Evolutionary conservation across 2,329 filamentous ascomycete species (phyloP).

Genomic region (Xylariomycetidae sp.): DNA sequence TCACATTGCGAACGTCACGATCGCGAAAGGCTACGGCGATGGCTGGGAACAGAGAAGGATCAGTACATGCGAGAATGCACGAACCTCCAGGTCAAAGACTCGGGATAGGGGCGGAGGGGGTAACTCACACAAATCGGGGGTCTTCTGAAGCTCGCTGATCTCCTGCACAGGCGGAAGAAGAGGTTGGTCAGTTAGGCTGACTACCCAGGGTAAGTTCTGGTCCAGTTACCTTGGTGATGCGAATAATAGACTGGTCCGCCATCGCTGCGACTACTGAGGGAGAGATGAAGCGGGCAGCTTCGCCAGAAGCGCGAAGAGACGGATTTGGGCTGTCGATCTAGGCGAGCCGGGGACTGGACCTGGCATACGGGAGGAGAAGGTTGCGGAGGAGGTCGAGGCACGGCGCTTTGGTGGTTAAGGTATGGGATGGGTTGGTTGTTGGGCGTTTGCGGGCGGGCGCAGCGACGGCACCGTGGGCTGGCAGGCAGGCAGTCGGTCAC

Average conservation of each 20-base stretch:
- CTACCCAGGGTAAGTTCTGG: conserved; percentile 18
- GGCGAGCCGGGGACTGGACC: background rate
- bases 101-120: background rate
- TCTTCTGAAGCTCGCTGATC: conserved; percentile 77
- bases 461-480: too few species aligned
- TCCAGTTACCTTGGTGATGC: conserved; percentile 61
- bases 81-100: conserved; percentile 17
- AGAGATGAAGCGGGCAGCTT: conserved; percentile 6
- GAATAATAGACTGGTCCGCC: conserved; percentile 82
- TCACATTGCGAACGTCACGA: conserved; percentile 80
- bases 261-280: conserved; percentile 35
- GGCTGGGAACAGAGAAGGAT: conserved; percentile 40
- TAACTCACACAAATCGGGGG: conserved; percentile 71
- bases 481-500: too few species aligned
- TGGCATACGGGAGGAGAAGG: background rate
- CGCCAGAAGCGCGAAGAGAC: conserved; percentile 2
- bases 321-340: background rate
- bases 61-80: too few species aligned
- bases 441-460: too few species aligned
- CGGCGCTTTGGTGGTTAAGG: too few species aligned
- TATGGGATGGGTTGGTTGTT: too few species aligned
- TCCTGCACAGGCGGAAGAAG: conserved; percentile 48
- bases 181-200: conserved; percentile 28
- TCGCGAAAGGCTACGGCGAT: conserved; percentile 84
- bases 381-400: background rate